These are phyloP conservation scores for Russula foetens DNA, from an alignment of 768 basidiomycete species.

Conservation along the genomic window DNA sequence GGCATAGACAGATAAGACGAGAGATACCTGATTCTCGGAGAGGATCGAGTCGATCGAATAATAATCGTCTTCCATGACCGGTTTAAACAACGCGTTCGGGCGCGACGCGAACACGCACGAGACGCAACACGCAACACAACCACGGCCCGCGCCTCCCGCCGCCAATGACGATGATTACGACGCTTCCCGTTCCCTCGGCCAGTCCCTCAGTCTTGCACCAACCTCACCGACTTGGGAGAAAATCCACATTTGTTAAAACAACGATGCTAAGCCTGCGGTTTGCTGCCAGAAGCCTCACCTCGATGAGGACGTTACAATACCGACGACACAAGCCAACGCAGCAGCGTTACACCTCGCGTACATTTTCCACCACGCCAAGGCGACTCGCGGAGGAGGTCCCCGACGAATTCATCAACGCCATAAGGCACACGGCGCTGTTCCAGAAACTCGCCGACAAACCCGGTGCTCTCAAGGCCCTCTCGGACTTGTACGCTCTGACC, in stretches of 20 bases:
- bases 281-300: neutral
- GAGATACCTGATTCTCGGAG: constrained; percentile 75
- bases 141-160: constrained; percentile 1
- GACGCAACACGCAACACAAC: neutral
- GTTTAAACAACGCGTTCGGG: too few species aligned
- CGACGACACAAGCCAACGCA: too few species aligned
- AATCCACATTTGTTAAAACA: too few species aligned
- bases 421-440: constrained; percentile 39
- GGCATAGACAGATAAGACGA: neutral
- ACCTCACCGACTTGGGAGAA: too few species aligned
- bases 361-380: constrained; percentile 26
- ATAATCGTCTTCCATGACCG: constrained; percentile 79
- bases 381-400: constrained; percentile 28
- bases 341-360: neutral
- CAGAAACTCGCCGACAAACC: constrained; percentile 43
- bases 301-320: neutral
- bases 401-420: constrained; percentile 31
- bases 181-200: too few species aligned
- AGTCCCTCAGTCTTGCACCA: too few species aligned
- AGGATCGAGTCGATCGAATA: constrained; percentile 88
- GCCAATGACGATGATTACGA: too few species aligned
- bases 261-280: neutral
- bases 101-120: too few species aligned
- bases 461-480: constrained; percentile 41
- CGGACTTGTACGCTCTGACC: constrained; percentile 37